Conservation (phyloP, 2,329 filamentous ascomycete species). For the Falciphora oryzae region DNA sequence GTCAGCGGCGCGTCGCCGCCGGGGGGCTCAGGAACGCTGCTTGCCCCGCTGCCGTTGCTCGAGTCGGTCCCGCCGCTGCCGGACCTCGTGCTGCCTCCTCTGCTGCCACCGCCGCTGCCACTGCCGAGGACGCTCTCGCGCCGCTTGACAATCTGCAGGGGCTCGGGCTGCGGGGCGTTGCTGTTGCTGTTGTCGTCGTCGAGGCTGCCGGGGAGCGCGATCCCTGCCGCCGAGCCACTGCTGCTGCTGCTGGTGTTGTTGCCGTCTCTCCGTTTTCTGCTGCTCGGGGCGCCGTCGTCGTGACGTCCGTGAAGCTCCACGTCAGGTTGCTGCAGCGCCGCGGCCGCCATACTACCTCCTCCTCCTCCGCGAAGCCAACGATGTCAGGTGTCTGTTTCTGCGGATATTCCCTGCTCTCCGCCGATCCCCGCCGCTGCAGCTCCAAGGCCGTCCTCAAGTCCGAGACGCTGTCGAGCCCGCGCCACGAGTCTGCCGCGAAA, state of each 20-base stretch:
- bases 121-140: constrained; percentile 5
- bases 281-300: not conserved
- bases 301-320: constrained; percentile 6
- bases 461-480: constrained; percentile 4
- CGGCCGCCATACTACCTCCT: constrained; percentile 2
- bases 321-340: constrained; percentile 4
- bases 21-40: constrained; percentile 19
- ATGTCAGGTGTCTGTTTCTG: no score
- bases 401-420: not conserved
- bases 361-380: not conserved
- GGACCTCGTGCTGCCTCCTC: not conserved
- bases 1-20: constrained; percentile 23
- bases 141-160: constrained; percentile 18
- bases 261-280: not conserved
- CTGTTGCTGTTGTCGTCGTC: not conserved
- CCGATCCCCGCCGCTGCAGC: not conserved
- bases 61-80: constrained; percentile 20
- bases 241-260: not conserved
- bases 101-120: not conserved
- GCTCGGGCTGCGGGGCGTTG: constrained; percentile 12
- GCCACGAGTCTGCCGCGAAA: constrained; percentile 7
- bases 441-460: not conserved
- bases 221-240: not conserved
- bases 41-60: not conserved
- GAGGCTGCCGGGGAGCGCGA: not conserved